Conservation (phyloP, 1,284 basidiomycete genomes). For the Malassezia brasiliensis region DNA sequence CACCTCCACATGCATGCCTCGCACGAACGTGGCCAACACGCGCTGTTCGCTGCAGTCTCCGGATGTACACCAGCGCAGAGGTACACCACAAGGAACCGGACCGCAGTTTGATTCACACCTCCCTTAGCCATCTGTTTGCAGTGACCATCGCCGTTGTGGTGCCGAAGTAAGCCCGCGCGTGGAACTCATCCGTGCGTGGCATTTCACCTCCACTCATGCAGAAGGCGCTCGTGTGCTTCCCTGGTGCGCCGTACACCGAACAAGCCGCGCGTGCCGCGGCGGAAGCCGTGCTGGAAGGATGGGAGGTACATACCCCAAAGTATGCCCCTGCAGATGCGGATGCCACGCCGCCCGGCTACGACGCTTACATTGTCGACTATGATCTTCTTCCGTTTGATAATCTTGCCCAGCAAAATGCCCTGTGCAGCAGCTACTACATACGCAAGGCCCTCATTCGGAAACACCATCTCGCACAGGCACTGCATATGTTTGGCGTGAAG, state of each 20-base stretch:
- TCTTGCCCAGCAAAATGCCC: conserved; percentile 15
- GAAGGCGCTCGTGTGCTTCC: conserved; percentile 31
- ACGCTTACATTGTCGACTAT: conserved; percentile 39
- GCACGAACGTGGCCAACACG: too few relatives aligned
- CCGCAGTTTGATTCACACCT: too few relatives aligned
- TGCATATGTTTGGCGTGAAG: conserved; percentile 51
- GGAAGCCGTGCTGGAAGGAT: conserved; percentile 22
- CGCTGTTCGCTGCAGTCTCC: too few relatives aligned
- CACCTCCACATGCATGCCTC: too few relatives aligned
- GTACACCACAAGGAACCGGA: too few relatives aligned
- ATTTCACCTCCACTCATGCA: conserved; percentile 7
- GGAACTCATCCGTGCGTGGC: too few relatives aligned
- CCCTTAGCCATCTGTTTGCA: too few relatives aligned
- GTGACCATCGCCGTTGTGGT: too few relatives aligned
- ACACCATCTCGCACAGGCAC: conserved; percentile 73
- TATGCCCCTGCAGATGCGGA: not conserved
- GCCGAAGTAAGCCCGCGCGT: too few relatives aligned
- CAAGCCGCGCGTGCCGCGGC: conserved; percentile 25
- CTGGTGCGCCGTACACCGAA: conserved; percentile 43
- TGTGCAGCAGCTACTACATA: conserved; percentile 73
- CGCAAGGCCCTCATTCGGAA: conserved; percentile 90
- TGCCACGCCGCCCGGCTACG: not conserved
- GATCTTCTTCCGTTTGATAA: conserved; percentile 41
- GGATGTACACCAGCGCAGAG: too few relatives aligned
- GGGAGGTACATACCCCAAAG: conserved; percentile 18